Percentiles rank a stretch among this genome's conserved stretches.
phyloP scores from a whole-genome alignment of 2,329 filamentous ascomycete species.

The Acrocalymma vagum region DNA sequence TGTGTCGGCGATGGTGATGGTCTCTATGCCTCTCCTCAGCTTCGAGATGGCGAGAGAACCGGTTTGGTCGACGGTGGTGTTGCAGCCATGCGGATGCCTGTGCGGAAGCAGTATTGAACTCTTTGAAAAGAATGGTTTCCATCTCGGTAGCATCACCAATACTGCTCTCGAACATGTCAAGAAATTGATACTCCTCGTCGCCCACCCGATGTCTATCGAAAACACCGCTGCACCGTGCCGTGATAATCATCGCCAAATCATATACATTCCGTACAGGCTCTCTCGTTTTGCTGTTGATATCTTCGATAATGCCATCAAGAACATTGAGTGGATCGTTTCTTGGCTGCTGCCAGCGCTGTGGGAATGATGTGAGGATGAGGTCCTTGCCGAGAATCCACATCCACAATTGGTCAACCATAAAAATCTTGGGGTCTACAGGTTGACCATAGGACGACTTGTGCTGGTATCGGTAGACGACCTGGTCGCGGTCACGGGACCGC shows the following conservation, averaged over 20 bases:
- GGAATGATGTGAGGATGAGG: slow-evolving; percentile 67
- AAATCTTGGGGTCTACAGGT: slow-evolving; percentile 64
- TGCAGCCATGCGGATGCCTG: slow-evolving; percentile 65
- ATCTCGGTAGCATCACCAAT: slow-evolving; percentile 61
- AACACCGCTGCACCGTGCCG: slow-evolving; percentile 65
- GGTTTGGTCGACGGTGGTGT: slow-evolving; percentile 54
- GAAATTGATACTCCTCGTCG: slow-evolving; percentile 69
- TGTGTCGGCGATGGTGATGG: slow-evolving; percentile 36
- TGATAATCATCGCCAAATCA: slow-evolving; percentile 70
- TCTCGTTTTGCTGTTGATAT: slow-evolving; percentile 70
- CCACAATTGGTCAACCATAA: slow-evolving; percentile 76
- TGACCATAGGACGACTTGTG: slow-evolving; percentile 41
- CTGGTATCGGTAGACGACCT: slow-evolving; percentile 71
- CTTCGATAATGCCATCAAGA: slow-evolving; percentile 69
- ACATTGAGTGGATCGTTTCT: slow-evolving; percentile 71
- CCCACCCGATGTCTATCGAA: slow-evolving; percentile 68
- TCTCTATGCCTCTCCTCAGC: slow-evolving; percentile 42
- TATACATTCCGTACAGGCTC: slow-evolving; percentile 68
- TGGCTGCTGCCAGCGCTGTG: slow-evolving; percentile 67
- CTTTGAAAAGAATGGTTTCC: slow-evolving; percentile 67
- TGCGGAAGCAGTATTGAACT: slow-evolving; percentile 67
- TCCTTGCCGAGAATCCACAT: slow-evolving; percentile 68
- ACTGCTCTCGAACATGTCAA: slow-evolving; percentile 73
- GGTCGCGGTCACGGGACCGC: slow-evolving; percentile 66
- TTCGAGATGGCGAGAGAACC: slow-evolving; percentile 46